Base-by-base conservation (phyloP, 768 basidiomycete species). In the Xanthoconium purpureum region DNA sequence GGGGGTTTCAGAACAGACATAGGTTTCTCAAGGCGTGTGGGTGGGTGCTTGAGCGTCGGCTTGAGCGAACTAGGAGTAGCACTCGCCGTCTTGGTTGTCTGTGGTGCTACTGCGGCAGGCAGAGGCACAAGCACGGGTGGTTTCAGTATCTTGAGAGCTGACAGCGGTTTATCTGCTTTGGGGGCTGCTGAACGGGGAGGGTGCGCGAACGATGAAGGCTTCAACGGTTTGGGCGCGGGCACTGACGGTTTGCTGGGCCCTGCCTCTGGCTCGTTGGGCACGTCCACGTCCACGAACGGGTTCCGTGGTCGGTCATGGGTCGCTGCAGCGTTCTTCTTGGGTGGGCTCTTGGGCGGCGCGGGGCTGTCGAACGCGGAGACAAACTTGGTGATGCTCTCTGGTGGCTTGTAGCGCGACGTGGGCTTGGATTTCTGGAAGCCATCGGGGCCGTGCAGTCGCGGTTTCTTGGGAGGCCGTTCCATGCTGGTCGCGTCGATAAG, bases 1-100 rank as follows among this genome's bases (percentile, higher is more conserved):
- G 72, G 71, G 3, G 66, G 71, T 52, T 72, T 72, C 14, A 67
- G 69, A 9, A 69, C 50, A 0, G 57, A 70, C 40, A 47, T 61
- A 14, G 60, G 60, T 54, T 63, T 70, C 42, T 68, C 57, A 17
- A 40, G n/a, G 1, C 54, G 33, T 13, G 42, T 18, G 13, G 59
- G 51, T 12, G 56, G 60, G 33, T 29, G 48, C n/a, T 56, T 62
- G 2, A 59, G 47, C n/a, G 15, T 29, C 3, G 61, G 57, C 33
- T 56, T 57, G 11, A 54, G 48, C 7, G 50, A 48, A n/a, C 32
- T 39, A 14, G 36, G 50, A 30, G 50, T 44, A 12, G 48, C 44
- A 3, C 30, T 6, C 15, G 59, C n/a, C 5, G 33, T 12, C 54
- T 58, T 47, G 9, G 38, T 12, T n/a, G 42, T 38, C 18, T 43